A percentile compares a stretch with the other conserved stretches of the same genome.
phyloP scores from a whole-genome alignment of 1,139 yeast genomes.

The Protomyces arabidopsidicola region DNA sequence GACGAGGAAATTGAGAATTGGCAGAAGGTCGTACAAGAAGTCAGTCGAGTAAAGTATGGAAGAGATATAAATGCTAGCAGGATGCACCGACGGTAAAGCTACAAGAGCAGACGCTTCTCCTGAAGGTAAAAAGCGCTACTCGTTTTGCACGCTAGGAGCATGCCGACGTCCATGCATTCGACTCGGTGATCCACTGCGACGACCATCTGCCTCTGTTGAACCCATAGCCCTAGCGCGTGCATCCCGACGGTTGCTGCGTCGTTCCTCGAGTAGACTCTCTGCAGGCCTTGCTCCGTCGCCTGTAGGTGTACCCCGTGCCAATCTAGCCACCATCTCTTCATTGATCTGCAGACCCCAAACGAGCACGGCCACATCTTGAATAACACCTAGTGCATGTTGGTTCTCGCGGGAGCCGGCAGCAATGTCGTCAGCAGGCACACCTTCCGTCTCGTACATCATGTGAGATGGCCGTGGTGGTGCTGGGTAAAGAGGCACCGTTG shows the following conservation, averaged over 20 bases:
- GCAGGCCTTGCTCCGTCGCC: not conserved
- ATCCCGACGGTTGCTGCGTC: not conserved
- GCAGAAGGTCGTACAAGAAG: not conserved
- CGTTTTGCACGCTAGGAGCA: not conserved
- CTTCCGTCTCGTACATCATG: slow-evolving; percentile 2
- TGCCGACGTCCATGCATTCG: not conserved
- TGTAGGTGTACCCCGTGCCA: slow-evolving; percentile 19
- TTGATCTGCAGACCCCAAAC: slow-evolving; percentile 22
- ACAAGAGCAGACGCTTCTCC: too few relatives aligned
- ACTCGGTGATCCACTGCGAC: not conserved
- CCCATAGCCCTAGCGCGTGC: not conserved
- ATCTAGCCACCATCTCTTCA: slow-evolving; percentile 10
- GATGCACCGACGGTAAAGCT: too few relatives aligned
- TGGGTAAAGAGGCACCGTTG: slow-evolving; percentile 17
- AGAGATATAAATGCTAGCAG: not conserved
- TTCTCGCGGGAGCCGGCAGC: slow-evolving; percentile 2
- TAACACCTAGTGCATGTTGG: not conserved
- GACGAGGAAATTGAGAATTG: not conserved
- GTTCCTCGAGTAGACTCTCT: not conserved
- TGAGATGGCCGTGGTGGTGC: slow-evolving; percentile 17
- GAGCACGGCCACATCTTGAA: slow-evolving; percentile 16
- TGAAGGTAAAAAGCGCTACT: not conserved
- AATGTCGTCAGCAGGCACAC: not conserved
- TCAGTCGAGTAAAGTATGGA: not conserved
- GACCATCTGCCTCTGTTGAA: not conserved